Evolutionary conservation across 768 basidiomycete species (phyloP).

Genomic region (Rubroboletus pulcherrimus): DNA sequence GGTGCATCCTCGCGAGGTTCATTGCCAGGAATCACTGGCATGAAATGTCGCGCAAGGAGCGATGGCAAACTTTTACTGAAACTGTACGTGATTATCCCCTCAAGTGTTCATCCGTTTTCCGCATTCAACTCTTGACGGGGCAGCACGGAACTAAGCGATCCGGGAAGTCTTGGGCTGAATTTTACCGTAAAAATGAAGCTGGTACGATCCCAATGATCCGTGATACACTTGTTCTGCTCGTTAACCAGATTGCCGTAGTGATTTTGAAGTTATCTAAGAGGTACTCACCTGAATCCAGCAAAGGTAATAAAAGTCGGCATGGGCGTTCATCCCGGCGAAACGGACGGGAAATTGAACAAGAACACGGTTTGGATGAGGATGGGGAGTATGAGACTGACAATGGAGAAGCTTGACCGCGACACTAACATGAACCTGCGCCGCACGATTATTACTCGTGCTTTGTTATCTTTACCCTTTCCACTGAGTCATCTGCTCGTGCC

Average conservation of each 20-base stretch:
- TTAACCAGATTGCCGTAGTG: constrained; percentile 15
- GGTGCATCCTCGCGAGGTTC: constrained; percentile 56
- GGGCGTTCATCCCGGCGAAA: constrained; percentile 24
- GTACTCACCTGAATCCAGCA: constrained; percentile 19
- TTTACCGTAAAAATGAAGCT: constrained; percentile 49
- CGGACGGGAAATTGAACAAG: constrained; percentile 3
- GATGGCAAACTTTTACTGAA: constrained; percentile 53
- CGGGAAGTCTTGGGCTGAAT: constrained; percentile 58
- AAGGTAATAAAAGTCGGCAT: constrained; percentile 15
- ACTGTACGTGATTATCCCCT: constrained; percentile 36
- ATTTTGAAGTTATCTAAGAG: constrained; percentile 25
- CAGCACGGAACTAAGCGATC: constrained; percentile 50
- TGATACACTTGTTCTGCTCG: background rate
- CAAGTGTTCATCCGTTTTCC: background rate
- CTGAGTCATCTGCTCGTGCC: background rate
- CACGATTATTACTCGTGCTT: background rate
- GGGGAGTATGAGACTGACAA: constrained; percentile 22
- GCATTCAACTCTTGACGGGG: constrained; percentile 1
- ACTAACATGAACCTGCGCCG: background rate
- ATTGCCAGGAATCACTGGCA: constrained; percentile 50
- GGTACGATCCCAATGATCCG: constrained; percentile 34
- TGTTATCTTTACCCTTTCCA: constrained; percentile 1
- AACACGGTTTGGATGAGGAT: constrained; percentile 14
- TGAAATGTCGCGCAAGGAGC: constrained; percentile 38
- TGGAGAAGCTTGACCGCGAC: constrained; percentile 6